phyloP scores from a whole-genome alignment of 768 basidiomycete species.

The Boletales sp. region DNA sequence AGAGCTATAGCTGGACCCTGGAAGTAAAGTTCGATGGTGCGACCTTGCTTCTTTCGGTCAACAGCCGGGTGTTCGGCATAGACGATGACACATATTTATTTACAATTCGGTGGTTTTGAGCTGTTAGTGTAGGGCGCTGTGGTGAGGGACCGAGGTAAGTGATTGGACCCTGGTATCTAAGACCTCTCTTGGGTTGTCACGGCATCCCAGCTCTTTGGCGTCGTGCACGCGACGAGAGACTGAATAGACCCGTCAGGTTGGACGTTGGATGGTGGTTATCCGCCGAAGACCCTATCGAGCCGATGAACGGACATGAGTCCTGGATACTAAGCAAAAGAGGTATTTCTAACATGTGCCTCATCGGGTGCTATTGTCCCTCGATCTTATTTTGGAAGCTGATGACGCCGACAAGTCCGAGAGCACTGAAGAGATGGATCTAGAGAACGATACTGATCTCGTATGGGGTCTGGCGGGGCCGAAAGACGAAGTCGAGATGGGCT shows the following conservation, averaged over 20 bases:
- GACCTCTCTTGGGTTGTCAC: not conserved
- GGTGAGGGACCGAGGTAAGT: constrained; percentile 6
- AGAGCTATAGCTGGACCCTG: not conserved
- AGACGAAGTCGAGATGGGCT: not conserved
- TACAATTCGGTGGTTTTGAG: too few species aligned
- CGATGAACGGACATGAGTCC: not conserved
- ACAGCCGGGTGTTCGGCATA: too few species aligned
- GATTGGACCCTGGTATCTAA: constrained; percentile 9
- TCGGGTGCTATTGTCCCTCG: not conserved
- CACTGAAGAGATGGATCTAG: not conserved
- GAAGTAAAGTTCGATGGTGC: too few species aligned
- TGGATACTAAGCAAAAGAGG: not conserved
- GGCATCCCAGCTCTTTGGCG: not conserved
- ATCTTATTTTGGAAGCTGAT: not conserved
- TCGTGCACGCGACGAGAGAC: not conserved
- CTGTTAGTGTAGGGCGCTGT: too few species aligned
- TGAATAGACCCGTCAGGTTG: not conserved
- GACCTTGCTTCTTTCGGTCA: too few species aligned
- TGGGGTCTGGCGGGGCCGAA: not conserved
- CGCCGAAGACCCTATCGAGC: constrained; percentile 1
- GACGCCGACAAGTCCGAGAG: not conserved
- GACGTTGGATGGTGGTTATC: not conserved
- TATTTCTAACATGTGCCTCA: not conserved
- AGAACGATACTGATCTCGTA: not conserved
- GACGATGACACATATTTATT: too few species aligned